Evolutionary conservation across 371 early-diverging fungal species (phyloP).

Genomic region (Mortierella sp.): DNA sequence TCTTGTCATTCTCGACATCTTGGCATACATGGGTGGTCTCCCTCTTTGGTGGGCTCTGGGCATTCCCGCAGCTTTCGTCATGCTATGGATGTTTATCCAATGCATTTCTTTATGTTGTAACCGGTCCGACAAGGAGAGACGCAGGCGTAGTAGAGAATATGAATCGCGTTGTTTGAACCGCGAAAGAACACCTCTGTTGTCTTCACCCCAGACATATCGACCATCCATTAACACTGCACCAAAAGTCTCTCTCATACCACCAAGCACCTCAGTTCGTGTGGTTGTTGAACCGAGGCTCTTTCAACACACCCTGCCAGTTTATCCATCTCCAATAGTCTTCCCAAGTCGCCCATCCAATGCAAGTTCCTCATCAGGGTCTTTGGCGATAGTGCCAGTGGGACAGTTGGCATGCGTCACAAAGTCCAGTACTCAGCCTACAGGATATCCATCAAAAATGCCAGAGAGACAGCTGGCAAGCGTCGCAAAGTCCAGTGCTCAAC

Average conservation of each 20-base stretch:
- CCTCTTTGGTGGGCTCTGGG: slow-evolving; percentile 12
- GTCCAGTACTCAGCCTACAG: background rate
- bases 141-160: background rate
- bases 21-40: slow-evolving; percentile 2
- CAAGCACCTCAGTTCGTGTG: slow-evolving; percentile 1
- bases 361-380: slow-evolving; percentile 1
- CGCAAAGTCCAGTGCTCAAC: too few species aligned
- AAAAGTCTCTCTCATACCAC: slow-evolving; percentile 1
- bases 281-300: slow-evolving; percentile 9
- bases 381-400: slow-evolving; percentile 2
- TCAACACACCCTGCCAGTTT: background rate
- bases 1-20: background rate
- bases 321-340: slow-evolving; percentile 6
- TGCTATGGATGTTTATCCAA: background rate
- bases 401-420: background rate
- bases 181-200: slow-evolving; percentile 6
- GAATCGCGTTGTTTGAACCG: too few species aligned
- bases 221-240: background rate
- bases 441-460: too few species aligned
- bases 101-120: background rate
- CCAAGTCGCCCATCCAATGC: slow-evolving; percentile 8
- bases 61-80: background rate
- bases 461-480: too few species aligned
- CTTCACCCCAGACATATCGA: slow-evolving; percentile 6
- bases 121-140: slow-evolving; percentile 6